Evolutionary conservation across 139 green algal species (phyloP), one percentile per base, ranked within the genome.

Genomic region (Volvox africanus): DNA sequence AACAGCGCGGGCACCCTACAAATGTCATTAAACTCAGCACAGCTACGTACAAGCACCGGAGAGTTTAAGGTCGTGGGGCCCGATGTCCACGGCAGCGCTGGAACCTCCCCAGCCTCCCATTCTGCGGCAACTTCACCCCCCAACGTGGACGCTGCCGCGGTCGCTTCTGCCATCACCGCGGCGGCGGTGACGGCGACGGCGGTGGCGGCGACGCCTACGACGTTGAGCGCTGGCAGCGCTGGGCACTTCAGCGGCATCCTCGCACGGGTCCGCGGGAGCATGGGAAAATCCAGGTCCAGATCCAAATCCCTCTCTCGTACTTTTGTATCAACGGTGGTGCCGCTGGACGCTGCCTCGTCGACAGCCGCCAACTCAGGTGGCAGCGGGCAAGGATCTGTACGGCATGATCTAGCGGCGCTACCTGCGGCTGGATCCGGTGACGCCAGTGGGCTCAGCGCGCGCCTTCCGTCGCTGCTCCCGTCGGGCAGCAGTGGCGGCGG

Each of bases 1-100:
- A 86, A 86, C 37, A 86, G 80, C 80, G 50, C 80, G 1, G 80
- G 80, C 26, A 86, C 44, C 24, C 37, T 86, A 19, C 50, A 20
- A n/a, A 55, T 44, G 0, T 86, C 80, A 22, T n/a, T 86, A 18
- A 71, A 26, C 50, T 86, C 80, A 16, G 22, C 37, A n/a, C 80
- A 86, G 24, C 2, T 86, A 17, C 24, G 80, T 22, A 73, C 28
- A 3, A 86, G 80, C 80, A 71, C 50, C 22, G 80, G 80, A 12
- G 80, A 86, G 12, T 5, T 86, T 18, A 44, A 24, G 26, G 80
- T 44, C 50, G 26, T 13, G 44, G 36, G 36, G 12, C 20, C 18
- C 21, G 80, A 86, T 3, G 24, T 16, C 36, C 28, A 44, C 50
- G 50, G 50, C 50, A 86, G 80, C 80, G 28, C 14, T 0, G 78